Evolutionary conservation across 2,329 filamentous ascomycete genomes (phyloP).

Genomic region (Sordariomycetes sp.): DNA sequence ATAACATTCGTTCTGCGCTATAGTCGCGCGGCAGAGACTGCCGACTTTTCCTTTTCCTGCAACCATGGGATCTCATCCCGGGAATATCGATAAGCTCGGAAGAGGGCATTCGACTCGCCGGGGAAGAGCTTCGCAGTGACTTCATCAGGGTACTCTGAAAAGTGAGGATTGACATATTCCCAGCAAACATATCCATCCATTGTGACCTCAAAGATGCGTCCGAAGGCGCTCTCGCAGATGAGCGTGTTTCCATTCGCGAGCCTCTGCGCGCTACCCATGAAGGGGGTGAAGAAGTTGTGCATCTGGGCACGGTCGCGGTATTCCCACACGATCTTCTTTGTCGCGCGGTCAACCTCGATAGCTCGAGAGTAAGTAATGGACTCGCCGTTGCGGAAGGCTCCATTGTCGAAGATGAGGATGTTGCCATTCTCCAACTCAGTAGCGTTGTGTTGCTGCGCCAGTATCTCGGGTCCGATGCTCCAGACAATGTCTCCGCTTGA

Average conservation of each 20-base stretch:
- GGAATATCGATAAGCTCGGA: conserved; percentile 16
- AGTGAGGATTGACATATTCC: conserved; percentile 19
- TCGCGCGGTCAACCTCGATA: conserved; percentile 13
- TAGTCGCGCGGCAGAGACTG: too few relatives aligned
- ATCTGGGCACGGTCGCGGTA: conserved; percentile 18
- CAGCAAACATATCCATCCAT: conserved; percentile 15
- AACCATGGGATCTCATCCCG: conserved; percentile 18
- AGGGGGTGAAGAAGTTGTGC: conserved; percentile 19
- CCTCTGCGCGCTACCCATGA: conserved; percentile 19
- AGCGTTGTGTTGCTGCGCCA: conserved; percentile 20
- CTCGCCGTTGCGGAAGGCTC: conserved; percentile 16
- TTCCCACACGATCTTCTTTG: conserved; percentile 16
- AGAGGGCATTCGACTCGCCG: conserved; percentile 17
- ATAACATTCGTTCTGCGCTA: too few relatives aligned
- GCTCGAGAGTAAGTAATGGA: conserved; percentile 17
- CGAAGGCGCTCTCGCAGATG: conserved; percentile 17
- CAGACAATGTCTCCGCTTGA: conserved; percentile 16
- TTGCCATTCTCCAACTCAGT: conserved; percentile 18
- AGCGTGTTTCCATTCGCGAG: conserved; percentile 16
- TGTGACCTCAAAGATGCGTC: conserved; percentile 16
- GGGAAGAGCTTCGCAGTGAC: conserved; percentile 15
- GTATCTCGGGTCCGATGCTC: conserved; percentile 12
- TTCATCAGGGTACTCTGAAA: conserved; percentile 14
- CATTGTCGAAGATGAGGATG: conserved; percentile 20
- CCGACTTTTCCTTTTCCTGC: conserved; percentile 4